Base-by-base conservation (phyloP, 352 stramenopile genomes). In the Globisporangium middletonii region DNA sequence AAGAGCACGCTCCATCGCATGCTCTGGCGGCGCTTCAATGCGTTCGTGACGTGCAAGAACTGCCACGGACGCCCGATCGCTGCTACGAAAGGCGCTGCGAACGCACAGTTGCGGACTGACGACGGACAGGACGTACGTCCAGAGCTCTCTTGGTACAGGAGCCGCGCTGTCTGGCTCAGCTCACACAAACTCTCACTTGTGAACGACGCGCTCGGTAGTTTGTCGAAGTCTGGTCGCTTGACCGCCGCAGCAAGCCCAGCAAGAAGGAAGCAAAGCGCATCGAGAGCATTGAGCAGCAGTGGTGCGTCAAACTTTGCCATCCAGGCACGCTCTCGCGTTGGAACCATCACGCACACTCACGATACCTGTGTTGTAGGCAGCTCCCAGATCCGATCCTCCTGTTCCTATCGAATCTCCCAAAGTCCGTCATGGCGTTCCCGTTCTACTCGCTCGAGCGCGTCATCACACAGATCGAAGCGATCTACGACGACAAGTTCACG, bases 401-500 rank as follows among this genome's bases (percentile, higher is more conserved):
- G 13, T 92, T 92, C 53, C 66, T 92, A 15, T 86, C 81, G 4
- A 89, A 92, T 54, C 60, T 92, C 43, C 79, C 81, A 1, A 89
- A 84, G 58, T 77, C 77, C 0, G 81, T 86, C 43, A 65, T 89
- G n/a, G 75, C 77, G 18, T 87, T 89, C 35, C 77, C 73, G 4
- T 86, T 87, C 42, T 87, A 86, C 49, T 62, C 68, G 35, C 56
- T 86, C 3, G 68, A 74, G 23, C 49, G 74, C 0, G 73, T 88
- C 8, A 71, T 87, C 18, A 30, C 61, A 12, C 75, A 78, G 49
- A 87, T 92, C 35, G 81, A 92, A 59, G 55, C 50, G 16, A 85
- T 92, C n/a, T 92, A 89, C 53, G 73, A 92, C 55, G 79, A 88
- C 64, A 92, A 92, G 55, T 83, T 84, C 23, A 61, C 54, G 7